A percentile compares a stretch with the other conserved stretches of the same genome.
Conservation (phyloP, 208 protist species). For the Acanthamoeba lenticulata region DNA sequence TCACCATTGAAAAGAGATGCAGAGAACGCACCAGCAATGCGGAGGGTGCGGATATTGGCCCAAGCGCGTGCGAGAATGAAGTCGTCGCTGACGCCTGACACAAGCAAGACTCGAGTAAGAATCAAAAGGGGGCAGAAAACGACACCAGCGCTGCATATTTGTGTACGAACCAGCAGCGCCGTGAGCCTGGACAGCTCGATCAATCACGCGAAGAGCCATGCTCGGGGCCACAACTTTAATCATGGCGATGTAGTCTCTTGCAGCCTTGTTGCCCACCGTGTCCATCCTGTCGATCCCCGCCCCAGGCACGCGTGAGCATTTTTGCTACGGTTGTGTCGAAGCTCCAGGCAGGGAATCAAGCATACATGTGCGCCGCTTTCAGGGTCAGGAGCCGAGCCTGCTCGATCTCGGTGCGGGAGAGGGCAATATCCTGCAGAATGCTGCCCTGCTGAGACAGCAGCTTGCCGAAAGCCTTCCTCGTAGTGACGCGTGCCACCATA, state of each 20-base stretch:
- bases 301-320: neutral
- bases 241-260: conserved; percentile 78
- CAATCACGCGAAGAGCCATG: conserved; percentile 83
- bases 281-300: conserved; percentile 74
- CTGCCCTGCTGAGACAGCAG: conserved; percentile 77
- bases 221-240: conserved; percentile 84
- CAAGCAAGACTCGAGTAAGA: neutral
- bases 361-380: conserved; percentile 80
- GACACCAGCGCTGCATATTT: neutral
- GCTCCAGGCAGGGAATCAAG: neutral
- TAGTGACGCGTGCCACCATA: conserved; percentile 77
- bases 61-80: conserved; percentile 80
- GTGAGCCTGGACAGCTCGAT: conserved; percentile 84
- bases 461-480: conserved; percentile 81
- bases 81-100: conserved; percentile 79
- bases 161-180: conserved; percentile 77
- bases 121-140: neutral
- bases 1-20: neutral
- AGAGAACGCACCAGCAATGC: conserved; percentile 83
- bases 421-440: conserved; percentile 82
- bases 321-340: neutral
- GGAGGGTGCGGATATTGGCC: conserved; percentile 78
- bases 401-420: conserved; percentile 87
- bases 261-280: conserved; percentile 74
- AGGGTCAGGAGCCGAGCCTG: conserved; percentile 84